Percentiles rank a stretch among this genome's conserved stretches.
phyloP scores from a whole-genome alignment of 192 early-diverging fungal genomes.

The Mortierella antarctica region DNA sequence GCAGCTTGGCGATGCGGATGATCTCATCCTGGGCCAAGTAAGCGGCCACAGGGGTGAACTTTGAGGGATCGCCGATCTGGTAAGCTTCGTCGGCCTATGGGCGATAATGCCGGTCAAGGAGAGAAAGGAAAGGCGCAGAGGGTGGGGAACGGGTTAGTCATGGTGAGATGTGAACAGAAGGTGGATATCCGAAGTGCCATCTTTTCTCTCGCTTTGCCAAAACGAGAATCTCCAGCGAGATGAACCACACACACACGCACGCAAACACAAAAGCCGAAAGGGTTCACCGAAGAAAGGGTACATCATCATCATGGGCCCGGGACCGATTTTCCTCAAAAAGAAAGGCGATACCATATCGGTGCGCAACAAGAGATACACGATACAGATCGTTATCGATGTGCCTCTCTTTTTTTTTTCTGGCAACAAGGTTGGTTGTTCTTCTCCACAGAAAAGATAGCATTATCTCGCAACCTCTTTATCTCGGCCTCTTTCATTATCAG shows the following conservation, averaged over 20 bases:
- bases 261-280: not conserved
- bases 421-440: too few relatives aligned
- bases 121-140: not conserved
- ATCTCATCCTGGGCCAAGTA: slow-evolving; percentile 96
- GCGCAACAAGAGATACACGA: too few relatives aligned
- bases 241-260: not conserved
- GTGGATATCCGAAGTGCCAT: not conserved
- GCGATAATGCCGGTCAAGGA: not conserved
- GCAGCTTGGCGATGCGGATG: slow-evolving; percentile 84
- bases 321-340: not conserved
- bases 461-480: too few relatives aligned
- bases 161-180: too few relatives aligned
- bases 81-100: slow-evolving; percentile 91
- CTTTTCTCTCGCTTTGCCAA: not conserved
- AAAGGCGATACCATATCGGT: not conserved
- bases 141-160: too few relatives aligned
- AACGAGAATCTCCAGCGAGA: not conserved
- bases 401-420: too few relatives aligned
- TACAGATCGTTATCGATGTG: too few relatives aligned
- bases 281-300: not conserved
- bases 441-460: too few relatives aligned
- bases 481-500: too few relatives aligned
- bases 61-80: slow-evolving; percentile 88
- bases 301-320: not conserved
- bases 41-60: slow-evolving; percentile 91